phyloP scores from a whole-genome alignment of 1,139 yeast species.

The Hyphopichia fennica region DNA sequence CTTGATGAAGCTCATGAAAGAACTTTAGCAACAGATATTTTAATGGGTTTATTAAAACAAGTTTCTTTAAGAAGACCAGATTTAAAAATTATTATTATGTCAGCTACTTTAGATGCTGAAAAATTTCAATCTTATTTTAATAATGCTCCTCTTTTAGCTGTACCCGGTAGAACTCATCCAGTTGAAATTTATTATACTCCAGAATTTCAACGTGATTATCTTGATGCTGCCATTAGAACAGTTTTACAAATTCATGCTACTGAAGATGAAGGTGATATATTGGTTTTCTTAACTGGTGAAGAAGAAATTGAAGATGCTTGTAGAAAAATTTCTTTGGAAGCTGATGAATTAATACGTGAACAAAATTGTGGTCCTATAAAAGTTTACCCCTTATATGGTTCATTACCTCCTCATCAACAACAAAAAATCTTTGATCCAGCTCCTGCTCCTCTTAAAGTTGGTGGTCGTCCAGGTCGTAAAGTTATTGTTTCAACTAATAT shows the following conservation, averaged over 20 bases:
- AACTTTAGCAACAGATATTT: constrained; percentile 92
- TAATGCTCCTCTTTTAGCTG: constrained; percentile 91
- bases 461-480: constrained; percentile 89
- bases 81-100: constrained; percentile 90
- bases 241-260: constrained; percentile 96
- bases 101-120: constrained; percentile 97
- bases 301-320: constrained; percentile 98
- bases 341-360: constrained; percentile 84
- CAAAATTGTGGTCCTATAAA: constrained; percentile 85
- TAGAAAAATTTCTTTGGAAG: constrained; percentile 81
- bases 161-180: constrained; percentile 97
- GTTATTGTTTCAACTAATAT: constrained; percentile 93
- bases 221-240: constrained; percentile 92
- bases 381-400: constrained; percentile 93
- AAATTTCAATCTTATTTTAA: constrained; percentile 89
- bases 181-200: constrained; percentile 97
- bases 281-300: constrained; percentile 91
- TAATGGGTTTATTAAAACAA: constrained; percentile 92
- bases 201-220: constrained; percentile 90
- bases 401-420: constrained; percentile 93
- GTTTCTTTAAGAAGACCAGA: constrained; percentile 80
- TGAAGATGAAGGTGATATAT: constrained; percentile 89
- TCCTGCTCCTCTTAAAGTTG: constrained; percentile 58
- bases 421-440: constrained; percentile 93
- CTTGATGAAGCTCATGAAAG: constrained; percentile 99